A percentile compares a stretch with the other conserved stretches of the same genome.
phyloP scores from a whole-genome alignment of 2,329 filamentous ascomycete species.

The Hymenoscyphus albidus region DNA sequence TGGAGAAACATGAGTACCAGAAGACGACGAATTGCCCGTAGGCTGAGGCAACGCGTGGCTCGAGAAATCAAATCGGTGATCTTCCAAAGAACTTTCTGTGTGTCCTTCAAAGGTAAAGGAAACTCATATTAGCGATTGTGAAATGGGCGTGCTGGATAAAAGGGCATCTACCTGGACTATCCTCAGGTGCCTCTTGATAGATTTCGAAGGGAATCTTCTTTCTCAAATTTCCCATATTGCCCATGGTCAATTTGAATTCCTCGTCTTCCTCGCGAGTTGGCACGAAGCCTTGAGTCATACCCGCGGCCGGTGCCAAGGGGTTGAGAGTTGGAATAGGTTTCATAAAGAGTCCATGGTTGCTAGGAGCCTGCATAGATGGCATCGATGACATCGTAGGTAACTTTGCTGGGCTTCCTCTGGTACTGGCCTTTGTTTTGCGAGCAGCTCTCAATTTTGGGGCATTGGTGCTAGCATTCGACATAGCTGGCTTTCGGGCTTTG shows the following conservation, averaged over 20 bases:
- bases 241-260: slow-evolving; percentile 32
- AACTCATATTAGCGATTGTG: slow-evolving; percentile 10
- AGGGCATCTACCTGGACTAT: slow-evolving; percentile 28
- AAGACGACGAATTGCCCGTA: slow-evolving; percentile 12
- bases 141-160: background rate
- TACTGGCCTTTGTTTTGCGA: slow-evolving; percentile 15
- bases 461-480: slow-evolving; percentile 27
- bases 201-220: slow-evolving; percentile 31
- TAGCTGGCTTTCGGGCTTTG: slow-evolving; percentile 24
- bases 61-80: slow-evolving; percentile 31
- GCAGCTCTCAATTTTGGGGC: slow-evolving; percentile 24
- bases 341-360: slow-evolving; percentile 8
- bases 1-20: slow-evolving; percentile 23
- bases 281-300: slow-evolving; percentile 19
- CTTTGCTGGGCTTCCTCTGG: slow-evolving; percentile 21
- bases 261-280: slow-evolving; percentile 32
- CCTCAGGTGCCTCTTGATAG: slow-evolving; percentile 30
- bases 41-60: slow-evolving; percentile 25
- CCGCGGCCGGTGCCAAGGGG: slow-evolving; percentile 18
- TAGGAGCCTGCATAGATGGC: slow-evolving; percentile 7
- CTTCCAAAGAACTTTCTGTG: slow-evolving; percentile 34
- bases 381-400: background rate
- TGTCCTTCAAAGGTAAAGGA: slow-evolving; percentile 16
- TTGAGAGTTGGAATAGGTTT: slow-evolving; percentile 24
- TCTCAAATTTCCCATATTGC: slow-evolving; percentile 25